phyloP scores from a whole-genome alignment of 2,329 filamentous ascomycete genomes.

The Penicillium thymicola region DNA sequence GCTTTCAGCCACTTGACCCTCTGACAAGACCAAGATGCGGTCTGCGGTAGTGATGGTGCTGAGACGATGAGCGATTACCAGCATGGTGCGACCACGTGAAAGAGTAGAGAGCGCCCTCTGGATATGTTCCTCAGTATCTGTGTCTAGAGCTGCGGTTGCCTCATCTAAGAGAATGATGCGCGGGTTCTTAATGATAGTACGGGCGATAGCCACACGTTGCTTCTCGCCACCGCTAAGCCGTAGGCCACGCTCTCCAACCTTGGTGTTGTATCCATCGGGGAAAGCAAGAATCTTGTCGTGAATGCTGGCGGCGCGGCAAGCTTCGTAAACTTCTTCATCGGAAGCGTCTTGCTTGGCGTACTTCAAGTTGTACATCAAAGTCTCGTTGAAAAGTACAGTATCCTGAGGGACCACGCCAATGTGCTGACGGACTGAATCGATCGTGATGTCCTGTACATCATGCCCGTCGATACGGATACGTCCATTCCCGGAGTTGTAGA shows the following conservation, averaged over 20 bases:
- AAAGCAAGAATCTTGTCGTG: conserved; percentile 89
- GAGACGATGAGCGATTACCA: conserved; percentile 89
- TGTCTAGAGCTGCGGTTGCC: conserved; percentile 86
- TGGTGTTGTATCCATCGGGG: conserved; percentile 82
- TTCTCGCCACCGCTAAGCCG: conserved; percentile 88
- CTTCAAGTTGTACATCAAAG: conserved; percentile 88
- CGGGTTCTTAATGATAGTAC: conserved; percentile 88
- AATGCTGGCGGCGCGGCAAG: conserved; percentile 82
- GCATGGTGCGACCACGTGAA: conserved; percentile 80
- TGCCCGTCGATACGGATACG: conserved; percentile 79
- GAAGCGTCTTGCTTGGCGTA: conserved; percentile 81
- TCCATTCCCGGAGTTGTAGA: conserved; percentile 82
- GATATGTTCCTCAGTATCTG: conserved; percentile 89
- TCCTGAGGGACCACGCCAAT: conserved; percentile 98
- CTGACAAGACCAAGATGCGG: conserved; percentile 75
- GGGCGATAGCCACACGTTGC: conserved; percentile 87
- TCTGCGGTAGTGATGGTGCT: conserved; percentile 84
- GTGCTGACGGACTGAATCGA: conserved; percentile 84
- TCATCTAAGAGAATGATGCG: conserved; percentile 91
- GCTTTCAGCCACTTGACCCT: conserved; percentile 71
- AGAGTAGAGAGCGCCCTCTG: conserved; percentile 80
- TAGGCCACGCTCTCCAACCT: conserved; percentile 85
- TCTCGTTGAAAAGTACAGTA: conserved; percentile 91
- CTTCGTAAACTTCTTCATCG: conserved; percentile 75
- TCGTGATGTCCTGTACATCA: conserved; percentile 81